phyloP scores from a whole-genome alignment of 2,329 filamentous ascomycete genomes.

The Xenoacremonium recifei region DNA sequence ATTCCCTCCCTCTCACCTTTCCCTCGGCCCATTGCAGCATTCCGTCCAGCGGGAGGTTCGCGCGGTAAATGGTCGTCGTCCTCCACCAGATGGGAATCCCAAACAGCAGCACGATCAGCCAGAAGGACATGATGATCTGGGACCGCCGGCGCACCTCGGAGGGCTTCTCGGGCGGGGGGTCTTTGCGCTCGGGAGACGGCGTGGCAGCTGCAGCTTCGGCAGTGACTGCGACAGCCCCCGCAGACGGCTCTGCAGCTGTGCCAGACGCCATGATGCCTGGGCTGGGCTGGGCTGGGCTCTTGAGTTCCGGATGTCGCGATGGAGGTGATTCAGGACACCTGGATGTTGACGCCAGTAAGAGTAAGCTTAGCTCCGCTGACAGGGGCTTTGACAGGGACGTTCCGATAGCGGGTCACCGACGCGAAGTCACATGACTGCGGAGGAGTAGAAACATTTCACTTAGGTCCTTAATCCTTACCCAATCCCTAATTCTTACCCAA shows the following conservation, averaged over 20 bases:
- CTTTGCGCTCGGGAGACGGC: slow-evolving; percentile 17
- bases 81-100: slow-evolving; percentile 95
- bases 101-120: slow-evolving; percentile 78
- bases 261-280: slow-evolving; percentile 23
- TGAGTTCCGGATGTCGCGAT: background rate
- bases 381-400: background rate
- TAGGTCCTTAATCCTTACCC: too few species aligned
- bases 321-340: background rate
- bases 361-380: background rate
- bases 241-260: slow-evolving; percentile 10
- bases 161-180: slow-evolving; percentile 75
- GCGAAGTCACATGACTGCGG: background rate
- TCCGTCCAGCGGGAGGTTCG: slow-evolving; percentile 74
- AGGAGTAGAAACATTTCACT: too few species aligned
- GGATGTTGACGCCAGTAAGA: background rate
- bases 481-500: too few species aligned
- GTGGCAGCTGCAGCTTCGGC: slow-evolving; percentile 14
- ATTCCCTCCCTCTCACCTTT: slow-evolving; percentile 58
- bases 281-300: slow-evolving; percentile 3
- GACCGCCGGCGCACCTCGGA: slow-evolving; percentile 68
- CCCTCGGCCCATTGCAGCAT: slow-evolving; percentile 94
- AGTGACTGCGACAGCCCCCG: background rate
- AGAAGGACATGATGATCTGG: slow-evolving; percentile 82
- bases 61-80: slow-evolving; percentile 90
- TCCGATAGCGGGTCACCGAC: background rate